Percentiles rank a stretch among this genome's conserved stretches.
These are phyloP conservation scores for Aegilops sharonensis DNA, from an alignment of 176 grass and related monocot species.

Conservation along the genomic window DNA sequence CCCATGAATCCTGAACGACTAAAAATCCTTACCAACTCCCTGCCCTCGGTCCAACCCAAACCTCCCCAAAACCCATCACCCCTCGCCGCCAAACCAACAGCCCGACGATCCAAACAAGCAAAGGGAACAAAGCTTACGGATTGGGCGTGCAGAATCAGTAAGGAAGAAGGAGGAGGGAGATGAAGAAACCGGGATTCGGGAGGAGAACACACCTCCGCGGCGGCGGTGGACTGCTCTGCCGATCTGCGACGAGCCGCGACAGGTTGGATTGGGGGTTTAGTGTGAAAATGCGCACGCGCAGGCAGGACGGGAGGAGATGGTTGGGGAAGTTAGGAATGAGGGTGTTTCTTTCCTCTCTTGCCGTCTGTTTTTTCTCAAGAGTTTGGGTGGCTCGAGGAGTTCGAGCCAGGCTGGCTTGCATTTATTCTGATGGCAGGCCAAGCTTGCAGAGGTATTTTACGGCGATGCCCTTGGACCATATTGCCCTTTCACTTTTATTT, in stretches of 20 bases:
- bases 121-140: neutral
- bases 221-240: neutral
- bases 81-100: neutral
- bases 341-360: neutral
- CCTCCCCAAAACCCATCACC: neutral
- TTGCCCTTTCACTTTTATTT: neutral
- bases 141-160: neutral
- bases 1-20: neutral
- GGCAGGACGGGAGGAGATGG: neutral
- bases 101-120: neutral
- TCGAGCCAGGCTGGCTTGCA: neutral
- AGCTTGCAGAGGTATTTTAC: neutral
- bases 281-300: slow-evolving; percentile 22
- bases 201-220: slow-evolving; percentile 17
- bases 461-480: slow-evolving; percentile 16
- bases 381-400: slow-evolving; percentile 15
- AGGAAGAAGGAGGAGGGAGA: neutral
- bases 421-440: slow-evolving; percentile 21
- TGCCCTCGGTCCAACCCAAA: neutral
- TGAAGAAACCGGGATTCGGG: neutral
- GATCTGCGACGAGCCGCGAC: neutral
- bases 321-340: neutral
- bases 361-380: neutral
- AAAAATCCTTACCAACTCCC: neutral
- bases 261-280: neutral